phyloP scores from a whole-genome alignment of 331 rosid species.

The Prunus yedoensis region DNA sequence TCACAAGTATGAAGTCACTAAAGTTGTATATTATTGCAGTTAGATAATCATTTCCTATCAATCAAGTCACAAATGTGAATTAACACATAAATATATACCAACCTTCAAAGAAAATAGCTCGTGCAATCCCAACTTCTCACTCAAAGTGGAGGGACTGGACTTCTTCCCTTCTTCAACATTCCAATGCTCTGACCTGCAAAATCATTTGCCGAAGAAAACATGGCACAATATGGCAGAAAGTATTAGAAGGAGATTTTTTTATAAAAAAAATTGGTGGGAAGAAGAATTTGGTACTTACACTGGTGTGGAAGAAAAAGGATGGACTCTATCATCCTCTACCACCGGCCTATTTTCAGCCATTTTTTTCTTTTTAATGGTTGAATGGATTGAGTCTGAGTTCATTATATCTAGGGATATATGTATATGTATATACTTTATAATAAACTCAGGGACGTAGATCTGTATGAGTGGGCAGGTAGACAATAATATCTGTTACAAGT shows the following conservation, averaged over 20 bases:
- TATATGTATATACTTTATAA: neutral
- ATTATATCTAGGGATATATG: neutral
- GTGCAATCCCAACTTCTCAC: conserved; percentile 35
- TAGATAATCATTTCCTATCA: neutral
- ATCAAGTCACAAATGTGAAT: neutral
- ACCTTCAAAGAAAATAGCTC: conserved; percentile 33
- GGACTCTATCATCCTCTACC: conserved; percentile 12
- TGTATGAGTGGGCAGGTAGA: neutral
- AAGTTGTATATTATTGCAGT: neutral
- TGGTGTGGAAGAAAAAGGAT: neutral
- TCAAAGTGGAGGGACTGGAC: conserved; percentile 10
- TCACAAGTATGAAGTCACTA: neutral
- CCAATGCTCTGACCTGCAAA: conserved; percentile 28
- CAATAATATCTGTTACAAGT: neutral
- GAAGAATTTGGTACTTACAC: conserved; percentile 2
- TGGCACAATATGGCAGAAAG: neutral
- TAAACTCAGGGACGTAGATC: too few relatives aligned
- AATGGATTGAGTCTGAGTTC: neutral
- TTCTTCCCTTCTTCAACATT: conserved; percentile 26
- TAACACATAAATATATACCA: neutral
- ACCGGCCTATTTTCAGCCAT: neutral
- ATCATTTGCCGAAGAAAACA: conserved; percentile 1
- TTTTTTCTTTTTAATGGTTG: neutral
- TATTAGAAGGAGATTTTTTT: too few relatives aligned
- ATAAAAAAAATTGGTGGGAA: neutral